Conservation (phyloP, 1,284 basidiomycete genomes). For the Marasmius fiardii region DNA sequence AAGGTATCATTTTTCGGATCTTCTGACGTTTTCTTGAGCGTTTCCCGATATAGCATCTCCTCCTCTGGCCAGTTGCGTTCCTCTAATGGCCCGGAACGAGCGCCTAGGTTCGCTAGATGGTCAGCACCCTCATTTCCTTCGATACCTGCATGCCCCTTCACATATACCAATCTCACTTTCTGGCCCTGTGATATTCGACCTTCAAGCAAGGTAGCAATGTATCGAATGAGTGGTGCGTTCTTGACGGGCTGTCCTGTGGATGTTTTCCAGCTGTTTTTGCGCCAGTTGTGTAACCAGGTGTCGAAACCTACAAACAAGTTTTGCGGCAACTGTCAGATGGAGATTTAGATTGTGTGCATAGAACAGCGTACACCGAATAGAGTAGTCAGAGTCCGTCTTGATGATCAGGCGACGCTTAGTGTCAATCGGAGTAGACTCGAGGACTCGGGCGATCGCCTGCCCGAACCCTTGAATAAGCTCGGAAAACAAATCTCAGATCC, state of each 20-base stretch:
- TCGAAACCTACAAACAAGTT: conserved; percentile 47
- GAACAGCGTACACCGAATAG: conserved; percentile 55
- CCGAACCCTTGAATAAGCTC: not conserved
- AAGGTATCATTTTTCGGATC: not conserved
- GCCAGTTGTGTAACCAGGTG: conserved; percentile 67
- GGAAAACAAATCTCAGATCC: not conserved
- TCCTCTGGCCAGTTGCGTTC: conserved; percentile 57
- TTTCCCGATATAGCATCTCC: not conserved
- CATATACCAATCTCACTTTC: conserved; percentile 55
- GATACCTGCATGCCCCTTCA: conserved; percentile 69
- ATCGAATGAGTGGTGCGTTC: conserved; percentile 64
- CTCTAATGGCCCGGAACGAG: conserved; percentile 28
- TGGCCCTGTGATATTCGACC: conserved; percentile 47
- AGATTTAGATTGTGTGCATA: too few species aligned
- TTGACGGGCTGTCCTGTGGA: conserved; percentile 52
- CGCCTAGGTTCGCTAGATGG: conserved; percentile 57
- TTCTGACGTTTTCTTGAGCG: conserved; percentile 8
- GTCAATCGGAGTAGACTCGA: conserved; percentile 61
- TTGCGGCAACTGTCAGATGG: not conserved
- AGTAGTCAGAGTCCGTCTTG: conserved; percentile 76
- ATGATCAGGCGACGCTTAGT: conserved; percentile 54
- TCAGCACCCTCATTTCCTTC: conserved; percentile 82
- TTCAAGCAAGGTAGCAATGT: conserved; percentile 53
- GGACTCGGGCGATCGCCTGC: conserved; percentile 72
- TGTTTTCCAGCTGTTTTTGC: conserved; percentile 45